Percentiles rank a stretch among this genome's conserved stretches.
Conservation (phyloP, 2,329 filamentous ascomycete genomes). For the Exophiala dermatitidis region DNA sequence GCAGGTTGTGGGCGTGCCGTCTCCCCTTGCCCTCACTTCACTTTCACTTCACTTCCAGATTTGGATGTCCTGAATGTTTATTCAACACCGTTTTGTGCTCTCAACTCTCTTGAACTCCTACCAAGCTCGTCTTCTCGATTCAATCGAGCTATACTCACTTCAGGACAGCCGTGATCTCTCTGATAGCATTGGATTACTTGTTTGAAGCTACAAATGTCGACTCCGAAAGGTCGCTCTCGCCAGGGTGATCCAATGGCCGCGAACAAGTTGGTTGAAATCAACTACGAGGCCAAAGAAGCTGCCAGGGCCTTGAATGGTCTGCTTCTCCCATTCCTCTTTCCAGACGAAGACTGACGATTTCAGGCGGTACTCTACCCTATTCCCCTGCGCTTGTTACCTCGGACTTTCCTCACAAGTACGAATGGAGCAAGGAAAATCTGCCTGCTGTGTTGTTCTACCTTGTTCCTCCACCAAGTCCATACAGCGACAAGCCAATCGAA, state of each 20-base stretch:
- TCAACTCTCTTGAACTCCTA: not conserved
- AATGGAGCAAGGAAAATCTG: constrained; percentile 26
- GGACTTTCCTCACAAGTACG: constrained; percentile 12
- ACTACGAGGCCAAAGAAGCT: not conserved
- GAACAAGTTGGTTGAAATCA: not conserved
- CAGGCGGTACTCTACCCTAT: constrained; percentile 3
- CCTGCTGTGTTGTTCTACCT: constrained; percentile 27
- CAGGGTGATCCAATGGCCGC: not conserved
- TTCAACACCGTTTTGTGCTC: not conserved
- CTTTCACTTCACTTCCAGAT: too few relatives aligned
- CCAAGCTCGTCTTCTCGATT: too few relatives aligned
- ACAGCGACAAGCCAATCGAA: not conserved
- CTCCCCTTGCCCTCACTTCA: too few relatives aligned
- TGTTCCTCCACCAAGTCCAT: not conserved
- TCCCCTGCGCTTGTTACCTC: constrained; percentile 3
- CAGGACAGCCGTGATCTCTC: too few relatives aligned
- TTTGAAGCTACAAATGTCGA: not conserved
- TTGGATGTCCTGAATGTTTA: not conserved
- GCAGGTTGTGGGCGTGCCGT: too few relatives aligned
- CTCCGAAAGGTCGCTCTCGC: not conserved
- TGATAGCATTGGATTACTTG: not conserved
- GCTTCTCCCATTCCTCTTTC: not conserved
- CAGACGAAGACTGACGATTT: not conserved
- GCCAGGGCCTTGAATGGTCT: not conserved
- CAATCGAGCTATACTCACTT: too few relatives aligned